Percentiles rank a stretch among this genome's conserved stretches.
Conservation (phyloP, 345 rosid genomes). For the Murraya koenigii region DNA sequence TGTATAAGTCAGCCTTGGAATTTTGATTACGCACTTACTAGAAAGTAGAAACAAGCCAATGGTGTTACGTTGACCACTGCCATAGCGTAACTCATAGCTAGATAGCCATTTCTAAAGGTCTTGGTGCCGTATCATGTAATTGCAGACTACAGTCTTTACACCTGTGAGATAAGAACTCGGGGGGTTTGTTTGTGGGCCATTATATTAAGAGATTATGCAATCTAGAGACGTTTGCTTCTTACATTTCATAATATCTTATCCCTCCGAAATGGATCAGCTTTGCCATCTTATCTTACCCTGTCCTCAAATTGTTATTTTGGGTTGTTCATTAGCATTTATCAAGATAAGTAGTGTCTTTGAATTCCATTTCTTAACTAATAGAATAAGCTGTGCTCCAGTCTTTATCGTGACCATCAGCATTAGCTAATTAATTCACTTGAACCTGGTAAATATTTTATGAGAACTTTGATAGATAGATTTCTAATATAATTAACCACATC, state of each 20-base stretch:
- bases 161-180: constrained; percentile 25
- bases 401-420: neutral
- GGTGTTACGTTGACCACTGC: constrained; percentile 13
- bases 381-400: neutral
- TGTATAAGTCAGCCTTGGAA: no score
- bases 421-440: neutral
- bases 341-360: neutral
- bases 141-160: constrained; percentile 15
- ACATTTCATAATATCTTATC: neutral
- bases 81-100: constrained; percentile 14
- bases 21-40: neutral
- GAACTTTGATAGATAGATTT: neutral
- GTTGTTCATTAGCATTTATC: neutral
- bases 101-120: constrained; percentile 3
- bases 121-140: constrained; percentile 20
- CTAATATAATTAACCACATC: neutral
- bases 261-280: neutral
- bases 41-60: constrained; percentile 5
- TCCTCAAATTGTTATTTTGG: neutral
- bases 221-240: neutral
- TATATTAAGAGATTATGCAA: constrained; percentile 23
- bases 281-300: neutral
- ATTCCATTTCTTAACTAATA: neutral
- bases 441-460: neutral
- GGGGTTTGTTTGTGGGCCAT: constrained; percentile 18